Conservation (phyloP, 75 land plant genomes). For the Selaginella tamariscina region DNA sequence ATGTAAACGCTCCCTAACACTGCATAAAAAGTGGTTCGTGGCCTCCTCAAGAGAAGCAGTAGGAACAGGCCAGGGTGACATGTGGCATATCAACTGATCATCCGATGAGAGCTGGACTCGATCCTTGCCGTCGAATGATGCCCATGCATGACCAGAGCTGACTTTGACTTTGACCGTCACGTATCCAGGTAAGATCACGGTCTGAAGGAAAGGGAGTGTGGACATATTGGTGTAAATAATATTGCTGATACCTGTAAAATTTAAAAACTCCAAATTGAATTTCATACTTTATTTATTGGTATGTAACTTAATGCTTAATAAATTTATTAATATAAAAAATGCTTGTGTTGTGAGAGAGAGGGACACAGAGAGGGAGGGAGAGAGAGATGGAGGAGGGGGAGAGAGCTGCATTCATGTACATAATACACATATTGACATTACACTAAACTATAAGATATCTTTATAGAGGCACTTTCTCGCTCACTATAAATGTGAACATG, state of each 20-base stretch:
- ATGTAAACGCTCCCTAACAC: conserved; percentile 83
- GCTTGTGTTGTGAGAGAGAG: too few species aligned
- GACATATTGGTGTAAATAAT: conserved; percentile 95
- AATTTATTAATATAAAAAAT: too few species aligned
- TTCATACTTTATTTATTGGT: too few species aligned
- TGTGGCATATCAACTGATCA: conserved; percentile 68
- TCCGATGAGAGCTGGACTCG: conserved; percentile 58
- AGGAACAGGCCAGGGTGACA: conserved; percentile 94
- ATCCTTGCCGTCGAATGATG: conserved; percentile 89
- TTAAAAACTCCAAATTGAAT: too few species aligned
- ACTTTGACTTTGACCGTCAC: conserved; percentile 63
- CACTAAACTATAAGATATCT: too few species aligned
- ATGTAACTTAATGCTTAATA: too few species aligned
- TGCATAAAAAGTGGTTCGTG: conserved; percentile 67
- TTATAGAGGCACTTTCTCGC: too few species aligned
- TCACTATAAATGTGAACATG: too few species aligned
- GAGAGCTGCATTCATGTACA: too few species aligned
- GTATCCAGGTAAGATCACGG: conserved; percentile 87
- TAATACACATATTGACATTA: too few species aligned
- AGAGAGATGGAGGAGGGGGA: too few species aligned
- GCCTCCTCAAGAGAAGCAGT: conserved; percentile 77
- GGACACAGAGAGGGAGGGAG: too few species aligned
- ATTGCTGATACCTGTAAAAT: conserved; percentile 89
- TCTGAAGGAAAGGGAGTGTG: conserved; percentile 91
- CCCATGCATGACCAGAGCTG: conserved; percentile 89